Evolutionary conservation across 768 basidiomycete species (phyloP), one percentile per base, ranked within the genome.

Genomic region (Porpolomopsis calyptriformis): DNA sequence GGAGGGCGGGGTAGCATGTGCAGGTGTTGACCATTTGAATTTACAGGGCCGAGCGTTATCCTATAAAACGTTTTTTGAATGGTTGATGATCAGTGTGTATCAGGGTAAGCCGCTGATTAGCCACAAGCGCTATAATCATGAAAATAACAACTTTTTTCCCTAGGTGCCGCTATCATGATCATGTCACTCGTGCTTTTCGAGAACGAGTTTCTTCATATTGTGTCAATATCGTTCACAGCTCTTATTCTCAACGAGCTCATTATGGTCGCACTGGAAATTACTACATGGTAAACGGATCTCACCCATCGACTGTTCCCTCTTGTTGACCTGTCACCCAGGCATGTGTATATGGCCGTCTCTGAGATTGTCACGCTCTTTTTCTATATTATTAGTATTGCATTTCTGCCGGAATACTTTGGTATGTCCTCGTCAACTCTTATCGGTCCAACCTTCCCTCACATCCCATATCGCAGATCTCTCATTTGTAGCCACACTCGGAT

Each of bases 381-480:
- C 49, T 99, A 99, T 58, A 78, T 86, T 39, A 69, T 87, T 38
- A 93, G 89, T 59, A 96, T 99, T 52, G 79, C 82, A 0, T 92
- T 99, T 64, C 66, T 99, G 34, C 94, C 93, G 0, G 90, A 91
- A 63, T 99, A 94, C 65, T 99, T 99, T 60, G 94, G 94, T 97
- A 47, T 27, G 14, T 35, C 46, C 10, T 26, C 3, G n/a, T 45
- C 22, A n/a, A n/a, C n/a, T 31, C 29, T 31, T 14, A 31, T 20
- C 38, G 4, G 14, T 23, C 0, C 43, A 36, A 22, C 44, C 19
- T 19, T 10, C 27, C 24, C 43, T 24, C 48, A 48, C 22, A 55
- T 52, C 43, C 44, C 5, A 27, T 14, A 31, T 36, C 25, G 3
- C 56, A 97, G 94, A 99, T 65, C 79, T 96, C 38, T 73, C 85